phyloP scores from a whole-genome alignment of 768 basidiomycete genomes.

The Lentinula lateritia region DNA sequence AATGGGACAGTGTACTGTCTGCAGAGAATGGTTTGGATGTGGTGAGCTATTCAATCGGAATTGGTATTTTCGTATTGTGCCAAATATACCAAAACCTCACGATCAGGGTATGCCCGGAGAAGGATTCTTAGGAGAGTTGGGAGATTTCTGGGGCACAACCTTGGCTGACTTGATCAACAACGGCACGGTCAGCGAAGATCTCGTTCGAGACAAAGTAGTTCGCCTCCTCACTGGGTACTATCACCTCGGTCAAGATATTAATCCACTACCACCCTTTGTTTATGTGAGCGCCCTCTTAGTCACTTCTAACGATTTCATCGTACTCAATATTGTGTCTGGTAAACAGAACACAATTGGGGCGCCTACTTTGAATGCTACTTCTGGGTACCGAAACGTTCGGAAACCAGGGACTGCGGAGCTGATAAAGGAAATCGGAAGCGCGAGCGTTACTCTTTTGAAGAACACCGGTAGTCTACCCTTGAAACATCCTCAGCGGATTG shows the following conservation, averaged over 20 bases:
- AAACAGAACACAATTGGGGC: background rate
- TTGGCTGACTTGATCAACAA: constrained; percentile 36
- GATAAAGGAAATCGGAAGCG: constrained; percentile 36
- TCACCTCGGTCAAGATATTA: constrained; percentile 17
- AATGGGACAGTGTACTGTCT: background rate
- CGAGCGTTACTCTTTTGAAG: constrained; percentile 41
- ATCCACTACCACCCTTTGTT: constrained; percentile 3
- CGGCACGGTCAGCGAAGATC: constrained; percentile 37
- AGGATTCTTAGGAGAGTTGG: background rate
- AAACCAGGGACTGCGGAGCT: constrained; percentile 14
- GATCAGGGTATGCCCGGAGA: constrained; percentile 6
- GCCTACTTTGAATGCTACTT: background rate
- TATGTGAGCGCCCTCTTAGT: background rate
- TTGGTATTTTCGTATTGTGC: background rate
- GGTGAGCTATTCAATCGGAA: background rate
- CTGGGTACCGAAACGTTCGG: constrained; percentile 1
- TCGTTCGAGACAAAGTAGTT: constrained; percentile 52
- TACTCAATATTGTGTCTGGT: background rate
- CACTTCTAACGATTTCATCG: background rate
- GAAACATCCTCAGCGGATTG: background rate
- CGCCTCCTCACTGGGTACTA: constrained; percentile 48
- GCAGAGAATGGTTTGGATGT: constrained; percentile 15
- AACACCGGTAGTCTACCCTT: constrained; percentile 20
- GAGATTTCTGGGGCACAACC: constrained; percentile 16
- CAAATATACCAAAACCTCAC: background rate